phyloP scores from a whole-genome alignment of 2,329 filamentous ascomycete genomes.

The Coniochaeta hoffmannii region DNA sequence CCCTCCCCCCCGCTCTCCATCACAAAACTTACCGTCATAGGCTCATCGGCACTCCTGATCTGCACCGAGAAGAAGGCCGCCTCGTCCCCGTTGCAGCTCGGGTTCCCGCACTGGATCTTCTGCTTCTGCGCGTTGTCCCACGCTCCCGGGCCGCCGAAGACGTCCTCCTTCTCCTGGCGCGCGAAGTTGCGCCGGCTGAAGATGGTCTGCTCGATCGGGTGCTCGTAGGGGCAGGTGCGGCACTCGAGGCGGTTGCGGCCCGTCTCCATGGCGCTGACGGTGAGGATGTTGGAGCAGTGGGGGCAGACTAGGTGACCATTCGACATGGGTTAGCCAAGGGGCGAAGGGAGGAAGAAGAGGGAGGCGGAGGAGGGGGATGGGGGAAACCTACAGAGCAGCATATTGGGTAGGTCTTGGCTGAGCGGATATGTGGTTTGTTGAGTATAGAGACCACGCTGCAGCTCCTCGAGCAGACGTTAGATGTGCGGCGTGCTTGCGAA shows the following conservation, averaged over 20 bases:
- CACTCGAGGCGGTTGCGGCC: conserved; percentile 83
- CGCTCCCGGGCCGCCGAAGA: conserved; percentile 79
- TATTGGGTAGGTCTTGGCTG: conserved; percentile 22
- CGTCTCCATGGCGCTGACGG: conserved; percentile 53
- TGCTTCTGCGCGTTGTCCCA: conserved; percentile 91
- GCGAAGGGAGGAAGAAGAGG: not conserved
- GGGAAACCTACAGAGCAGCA: conserved; percentile 55
- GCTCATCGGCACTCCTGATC: conserved; percentile 96
- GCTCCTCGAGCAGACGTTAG: not conserved
- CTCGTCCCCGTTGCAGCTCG: conserved; percentile 73
- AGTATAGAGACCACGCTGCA: not conserved
- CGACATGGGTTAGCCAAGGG: conserved; percentile 2
- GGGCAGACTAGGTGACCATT: conserved; percentile 69
- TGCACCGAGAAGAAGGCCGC: conserved; percentile 96
- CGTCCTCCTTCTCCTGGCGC: conserved; percentile 80
- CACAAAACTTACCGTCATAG: conserved; percentile 60
- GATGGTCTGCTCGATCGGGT: conserved; percentile 69
- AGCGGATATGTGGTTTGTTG: conserved; percentile 1
- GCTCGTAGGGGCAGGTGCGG: conserved; percentile 90
- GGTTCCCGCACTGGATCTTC: conserved; percentile 63
- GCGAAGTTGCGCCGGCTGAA: conserved; percentile 79
- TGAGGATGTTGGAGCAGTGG: conserved; percentile 76
- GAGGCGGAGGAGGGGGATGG: conserved; percentile 6
- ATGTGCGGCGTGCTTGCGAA: not conserved
- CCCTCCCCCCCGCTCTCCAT: not conserved